Conservation (phyloP, 148 eudicot genomes). For the Nepenthes gracilis region DNA sequence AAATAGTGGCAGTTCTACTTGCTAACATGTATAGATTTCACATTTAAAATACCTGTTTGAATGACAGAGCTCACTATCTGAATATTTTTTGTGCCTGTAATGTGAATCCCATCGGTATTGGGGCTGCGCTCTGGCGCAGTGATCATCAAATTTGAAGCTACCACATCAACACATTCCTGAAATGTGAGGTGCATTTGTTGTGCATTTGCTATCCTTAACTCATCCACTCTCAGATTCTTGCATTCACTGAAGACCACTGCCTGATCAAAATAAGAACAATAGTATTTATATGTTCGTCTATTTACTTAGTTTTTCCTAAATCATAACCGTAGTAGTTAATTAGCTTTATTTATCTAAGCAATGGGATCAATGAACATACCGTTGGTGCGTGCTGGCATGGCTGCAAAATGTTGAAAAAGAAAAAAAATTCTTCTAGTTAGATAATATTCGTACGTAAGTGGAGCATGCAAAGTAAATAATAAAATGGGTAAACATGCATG, state of each 20-base stretch:
- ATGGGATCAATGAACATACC: slow-evolving; percentile 24
- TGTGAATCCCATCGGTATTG: slow-evolving; percentile 87
- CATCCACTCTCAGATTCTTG: slow-evolving; percentile 39
- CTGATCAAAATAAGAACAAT: slow-evolving; percentile 20
- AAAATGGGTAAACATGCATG: not conserved
- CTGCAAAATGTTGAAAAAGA: slow-evolving; percentile 17
- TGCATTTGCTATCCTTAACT: slow-evolving; percentile 40
- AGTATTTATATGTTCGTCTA: not conserved
- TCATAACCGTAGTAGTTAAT: not conserved
- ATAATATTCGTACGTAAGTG: not conserved
- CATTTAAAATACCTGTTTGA: slow-evolving; percentile 40
- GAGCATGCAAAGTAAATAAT: not conserved
- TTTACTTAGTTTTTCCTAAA: not conserved
- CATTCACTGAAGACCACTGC: slow-evolving; percentile 55
- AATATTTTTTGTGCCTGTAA: slow-evolving; percentile 43
- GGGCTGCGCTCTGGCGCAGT: slow-evolving; percentile 59
- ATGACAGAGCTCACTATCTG: slow-evolving; percentile 32
- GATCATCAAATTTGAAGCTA: slow-evolving; percentile 42
- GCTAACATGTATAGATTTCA: not conserved
- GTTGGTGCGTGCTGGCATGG: slow-evolving; percentile 78
- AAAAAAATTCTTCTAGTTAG: not conserved
- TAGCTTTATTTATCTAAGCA: not conserved
- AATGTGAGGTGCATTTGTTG: slow-evolving; percentile 74
- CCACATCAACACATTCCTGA: slow-evolving; percentile 35
- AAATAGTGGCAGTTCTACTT: not conserved